phyloP scores from a whole-genome alignment of 768 basidiomycete genomes.

The Suillus alpinus region DNA sequence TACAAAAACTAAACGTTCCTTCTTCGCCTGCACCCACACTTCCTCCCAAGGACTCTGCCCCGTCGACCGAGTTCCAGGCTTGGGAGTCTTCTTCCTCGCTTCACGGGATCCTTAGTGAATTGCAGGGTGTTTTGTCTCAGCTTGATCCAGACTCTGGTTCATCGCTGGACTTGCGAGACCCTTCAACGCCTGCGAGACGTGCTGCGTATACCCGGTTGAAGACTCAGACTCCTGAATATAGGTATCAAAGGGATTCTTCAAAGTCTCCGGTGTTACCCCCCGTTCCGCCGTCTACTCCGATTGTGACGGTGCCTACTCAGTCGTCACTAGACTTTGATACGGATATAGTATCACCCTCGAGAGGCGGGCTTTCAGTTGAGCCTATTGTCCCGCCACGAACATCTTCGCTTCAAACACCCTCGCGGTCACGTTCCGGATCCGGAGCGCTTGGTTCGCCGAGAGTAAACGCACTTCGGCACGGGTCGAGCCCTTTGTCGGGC shows the following conservation, averaged over 20 bases:
- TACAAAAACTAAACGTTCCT: slow-evolving; percentile 42
- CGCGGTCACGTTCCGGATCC: slow-evolving; percentile 29
- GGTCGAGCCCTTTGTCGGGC: slow-evolving; percentile 42
- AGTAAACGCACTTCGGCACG: slow-evolving; percentile 33
- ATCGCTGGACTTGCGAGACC: slow-evolving; percentile 63
- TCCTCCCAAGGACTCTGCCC: slow-evolving; percentile 27
- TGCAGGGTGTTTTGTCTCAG: slow-evolving; percentile 69
- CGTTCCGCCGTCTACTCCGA: slow-evolving; percentile 16
- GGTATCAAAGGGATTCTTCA: slow-evolving; percentile 5
- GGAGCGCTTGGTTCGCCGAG: slow-evolving; percentile 32
- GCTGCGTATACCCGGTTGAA: slow-evolving; percentile 34
- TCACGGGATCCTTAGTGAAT: slow-evolving; percentile 65
- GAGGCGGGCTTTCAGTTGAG: slow-evolving; percentile 43
- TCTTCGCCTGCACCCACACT: slow-evolving; percentile 37
- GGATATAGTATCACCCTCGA: slow-evolving; percentile 42
- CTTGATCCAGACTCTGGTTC: slow-evolving; percentile 54
- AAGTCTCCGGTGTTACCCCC: slow-evolving; percentile 21
- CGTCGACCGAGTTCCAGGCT: slow-evolving; percentile 24
- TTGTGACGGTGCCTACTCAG: slow-evolving; percentile 24
- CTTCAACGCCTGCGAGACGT: slow-evolving; percentile 55
- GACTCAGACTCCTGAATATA: slow-evolving; percentile 16
- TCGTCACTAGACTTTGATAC: slow-evolving; percentile 19
- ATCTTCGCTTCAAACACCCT: slow-evolving; percentile 31
- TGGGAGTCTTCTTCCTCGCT: slow-evolving; percentile 47
- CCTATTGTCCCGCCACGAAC: slow-evolving; percentile 29